Evolutionary conservation across 148 eudicot species (phyloP).

Genomic region (Cornus controversa): DNA sequence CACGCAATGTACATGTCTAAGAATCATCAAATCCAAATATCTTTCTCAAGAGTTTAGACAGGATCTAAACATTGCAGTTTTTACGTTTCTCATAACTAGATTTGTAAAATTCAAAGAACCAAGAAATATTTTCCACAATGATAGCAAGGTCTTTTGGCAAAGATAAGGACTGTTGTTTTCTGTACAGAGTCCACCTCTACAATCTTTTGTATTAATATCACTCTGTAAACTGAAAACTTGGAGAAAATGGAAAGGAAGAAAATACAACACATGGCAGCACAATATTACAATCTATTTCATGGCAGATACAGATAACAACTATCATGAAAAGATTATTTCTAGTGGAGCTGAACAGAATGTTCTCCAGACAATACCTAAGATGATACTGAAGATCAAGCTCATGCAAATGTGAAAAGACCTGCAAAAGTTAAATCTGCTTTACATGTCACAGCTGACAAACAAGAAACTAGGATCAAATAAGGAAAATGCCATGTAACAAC

Average conservation of each 20-base stretch:
- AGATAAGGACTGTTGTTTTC: neutral
- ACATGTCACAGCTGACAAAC: slow-evolving; percentile 4
- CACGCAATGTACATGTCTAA: neutral
- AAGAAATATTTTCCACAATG: neutral
- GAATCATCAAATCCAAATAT: too few species aligned
- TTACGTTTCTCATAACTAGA: neutral
- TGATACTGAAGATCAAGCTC: slow-evolving; percentile 90
- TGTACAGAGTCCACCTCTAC: neutral
- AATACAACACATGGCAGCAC: neutral
- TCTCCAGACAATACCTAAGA: slow-evolving; percentile 60
- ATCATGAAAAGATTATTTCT: neutral
- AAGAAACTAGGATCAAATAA: neutral
- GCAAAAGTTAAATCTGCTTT: slow-evolving; percentile 28
- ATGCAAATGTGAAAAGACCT: slow-evolving; percentile 93
- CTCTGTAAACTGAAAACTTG: neutral
- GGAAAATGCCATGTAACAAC: neutral
- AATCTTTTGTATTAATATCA: neutral
- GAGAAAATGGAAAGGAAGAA: neutral
- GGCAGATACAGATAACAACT: neutral
- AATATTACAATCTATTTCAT: neutral
- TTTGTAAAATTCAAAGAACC: neutral
- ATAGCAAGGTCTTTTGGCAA: neutral
- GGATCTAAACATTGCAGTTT: neutral
- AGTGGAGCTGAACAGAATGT: neutral
- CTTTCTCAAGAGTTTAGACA: neutral